A percentile compares a stretch with the other conserved stretches of the same genome.
phyloP scores from a whole-genome alignment of 805 yeast genomes.

The Barnettozyma sp. region DNA sequence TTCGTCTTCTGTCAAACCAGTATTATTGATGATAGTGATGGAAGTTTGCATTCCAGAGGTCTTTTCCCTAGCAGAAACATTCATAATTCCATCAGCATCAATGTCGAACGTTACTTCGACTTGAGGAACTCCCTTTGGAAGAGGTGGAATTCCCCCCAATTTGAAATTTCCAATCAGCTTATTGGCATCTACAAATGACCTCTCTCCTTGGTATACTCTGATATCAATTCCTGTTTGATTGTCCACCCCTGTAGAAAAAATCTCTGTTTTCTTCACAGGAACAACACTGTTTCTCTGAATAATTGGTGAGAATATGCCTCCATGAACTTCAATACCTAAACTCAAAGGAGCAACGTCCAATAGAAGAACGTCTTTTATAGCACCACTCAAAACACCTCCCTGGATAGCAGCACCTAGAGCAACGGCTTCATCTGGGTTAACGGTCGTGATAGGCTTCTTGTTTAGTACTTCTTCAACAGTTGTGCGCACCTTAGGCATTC shows the following conservation, averaged over 20 bases:
- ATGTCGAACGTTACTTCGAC: slow-evolving; percentile 70
- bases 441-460: slow-evolving; percentile 61
- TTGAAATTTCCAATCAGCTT: slow-evolving; percentile 70
- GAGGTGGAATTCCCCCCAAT: slow-evolving; percentile 63
- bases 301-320: slow-evolving; percentile 75
- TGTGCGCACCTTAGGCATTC: slow-evolving; percentile 75
- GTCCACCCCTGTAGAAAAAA: slow-evolving; percentile 77
- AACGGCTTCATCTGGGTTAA: slow-evolving; percentile 91
- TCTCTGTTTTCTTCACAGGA: slow-evolving; percentile 67
- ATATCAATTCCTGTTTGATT: slow-evolving; percentile 80
- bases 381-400: slow-evolving; percentile 82
- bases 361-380: slow-evolving; percentile 67
- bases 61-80: slow-evolving; percentile 75
- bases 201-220: slow-evolving; percentile 75
- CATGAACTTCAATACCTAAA: slow-evolving; percentile 77
- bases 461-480: slow-evolving; percentile 54
- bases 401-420: slow-evolving; percentile 88
- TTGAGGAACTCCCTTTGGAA: slow-evolving; percentile 77
- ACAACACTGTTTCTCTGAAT: slow-evolving; percentile 74
- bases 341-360: slow-evolving; percentile 82
- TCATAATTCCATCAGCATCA: slow-evolving; percentile 78
- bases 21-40: slow-evolving; percentile 62
- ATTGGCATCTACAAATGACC: slow-evolving; percentile 72
- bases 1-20: slow-evolving; percentile 65
- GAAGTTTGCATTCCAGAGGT: slow-evolving; percentile 74